Evolutionary conservation across 2,329 filamentous ascomycete species (phyloP).

Genomic region (Fusarium proliferatum): DNA sequence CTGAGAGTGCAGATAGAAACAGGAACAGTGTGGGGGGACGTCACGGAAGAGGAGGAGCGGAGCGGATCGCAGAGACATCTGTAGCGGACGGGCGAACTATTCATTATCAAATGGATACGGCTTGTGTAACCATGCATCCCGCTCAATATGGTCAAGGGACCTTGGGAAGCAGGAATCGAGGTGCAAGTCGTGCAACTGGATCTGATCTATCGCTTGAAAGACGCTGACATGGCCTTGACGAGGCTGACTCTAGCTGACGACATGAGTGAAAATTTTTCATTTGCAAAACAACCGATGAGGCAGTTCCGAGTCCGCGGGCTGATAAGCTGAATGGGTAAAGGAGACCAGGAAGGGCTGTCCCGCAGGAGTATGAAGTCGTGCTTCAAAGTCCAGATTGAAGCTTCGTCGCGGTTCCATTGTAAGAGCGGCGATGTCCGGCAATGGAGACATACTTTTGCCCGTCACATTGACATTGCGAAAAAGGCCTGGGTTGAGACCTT

Average conservation of each 20-base stretch:
- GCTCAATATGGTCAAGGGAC: not conserved
- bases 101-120: slow-evolving; percentile 1
- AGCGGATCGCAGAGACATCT: slow-evolving; percentile 21
- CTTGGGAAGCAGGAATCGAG: slow-evolving; percentile 3
- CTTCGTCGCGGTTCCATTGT: not conserved
- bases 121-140: slow-evolving; percentile 11
- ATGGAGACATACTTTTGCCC: not conserved
- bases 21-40: slow-evolving; percentile 25
- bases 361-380: not conserved
- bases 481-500: not conserved
- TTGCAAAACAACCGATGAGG: not conserved
- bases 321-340: not conserved
- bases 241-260: slow-evolving; percentile 1
- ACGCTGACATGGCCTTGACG: not conserved
- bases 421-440: not conserved
- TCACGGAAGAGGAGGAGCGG: slow-evolving; percentile 16
- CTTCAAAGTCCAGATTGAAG: not conserved
- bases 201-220: slow-evolving; percentile 11
- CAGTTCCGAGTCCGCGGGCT: not conserved
- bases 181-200: slow-evolving; percentile 1
- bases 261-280: not conserved
- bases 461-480: not conserved
- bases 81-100: slow-evolving; percentile 26
- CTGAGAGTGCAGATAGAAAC: slow-evolving; percentile 10
- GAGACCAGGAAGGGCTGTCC: not conserved